Evolutionary conservation across 2,329 filamentous ascomycete species (phyloP).

Genomic region (Colletotrichum sp.): DNA sequence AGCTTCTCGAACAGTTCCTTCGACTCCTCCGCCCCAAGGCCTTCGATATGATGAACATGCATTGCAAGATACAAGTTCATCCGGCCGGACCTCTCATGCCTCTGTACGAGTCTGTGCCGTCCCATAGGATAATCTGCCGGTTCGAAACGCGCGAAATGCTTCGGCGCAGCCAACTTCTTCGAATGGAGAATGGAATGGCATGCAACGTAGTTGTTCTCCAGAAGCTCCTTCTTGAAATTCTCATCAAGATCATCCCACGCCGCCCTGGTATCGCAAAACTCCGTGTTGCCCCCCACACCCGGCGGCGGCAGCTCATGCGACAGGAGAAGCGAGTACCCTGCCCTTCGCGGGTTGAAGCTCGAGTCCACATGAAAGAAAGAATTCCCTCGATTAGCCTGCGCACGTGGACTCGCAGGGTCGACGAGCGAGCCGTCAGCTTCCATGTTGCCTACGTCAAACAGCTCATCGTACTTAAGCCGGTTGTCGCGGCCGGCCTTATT

Average conservation of each 20-base stretch:
- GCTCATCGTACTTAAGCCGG: slow-evolving; percentile 51
- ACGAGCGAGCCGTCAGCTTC: slow-evolving; percentile 49
- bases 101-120: neutral
- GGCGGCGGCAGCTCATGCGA: slow-evolving; percentile 53
- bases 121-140: slow-evolving; percentile 31
- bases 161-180: slow-evolving; percentile 53
- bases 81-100: neutral
- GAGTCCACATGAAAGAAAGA: slow-evolving; percentile 58
- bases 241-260: slow-evolving; percentile 51
- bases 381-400: slow-evolving; percentile 39
- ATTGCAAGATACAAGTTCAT: neutral
- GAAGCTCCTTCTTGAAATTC: slow-evolving; percentile 34
- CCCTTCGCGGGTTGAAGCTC: slow-evolving; percentile 58
- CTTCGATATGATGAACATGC: neutral
- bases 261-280: slow-evolving; percentile 55
- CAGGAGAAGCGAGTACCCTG: slow-evolving; percentile 53
- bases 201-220: slow-evolving; percentile 46
- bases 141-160: slow-evolving; percentile 50
- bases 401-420: slow-evolving; percentile 15
- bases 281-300: slow-evolving; percentile 52
- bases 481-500: slow-evolving; percentile 47
- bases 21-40: neutral
- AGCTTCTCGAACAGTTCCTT: neutral
- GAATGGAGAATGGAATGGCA: slow-evolving; percentile 55
- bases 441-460: slow-evolving; percentile 64